Conservation (phyloP, 2,329 filamentous ascomycete genomes). For the Aspergillus tubingensis region DNA sequence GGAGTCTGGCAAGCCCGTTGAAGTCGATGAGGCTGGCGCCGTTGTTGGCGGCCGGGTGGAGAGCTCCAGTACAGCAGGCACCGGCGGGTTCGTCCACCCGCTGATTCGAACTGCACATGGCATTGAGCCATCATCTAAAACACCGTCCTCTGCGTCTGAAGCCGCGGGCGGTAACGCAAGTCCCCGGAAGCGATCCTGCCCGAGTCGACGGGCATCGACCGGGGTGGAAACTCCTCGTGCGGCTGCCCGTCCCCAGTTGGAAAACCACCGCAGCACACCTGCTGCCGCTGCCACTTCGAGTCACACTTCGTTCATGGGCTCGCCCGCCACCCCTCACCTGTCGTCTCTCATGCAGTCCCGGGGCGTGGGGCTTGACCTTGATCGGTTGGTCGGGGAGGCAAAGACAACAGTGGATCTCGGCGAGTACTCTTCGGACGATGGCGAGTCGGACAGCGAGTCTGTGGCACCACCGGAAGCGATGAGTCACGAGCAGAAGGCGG, state of each 20-base stretch:
- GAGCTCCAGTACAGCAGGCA: slow-evolving; percentile 25
- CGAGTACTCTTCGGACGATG: slow-evolving; percentile 43
- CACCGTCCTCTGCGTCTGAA: slow-evolving; percentile 18
- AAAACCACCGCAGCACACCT: slow-evolving; percentile 20
- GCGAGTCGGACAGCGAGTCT: slow-evolving; percentile 39
- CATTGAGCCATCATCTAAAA: slow-evolving; percentile 24
- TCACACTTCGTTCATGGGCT: slow-evolving; percentile 52
- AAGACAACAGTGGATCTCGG: slow-evolving; percentile 44
- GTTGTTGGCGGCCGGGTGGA: slow-evolving; percentile 45
- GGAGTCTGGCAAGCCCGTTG: slow-evolving; percentile 80
- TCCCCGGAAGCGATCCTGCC: slow-evolving; percentile 23
- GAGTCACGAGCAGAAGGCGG: slow-evolving; percentile 21
- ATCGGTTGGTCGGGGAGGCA: slow-evolving; percentile 60
- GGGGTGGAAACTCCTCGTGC: slow-evolving; percentile 30
- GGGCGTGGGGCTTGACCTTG: slow-evolving; percentile 63
- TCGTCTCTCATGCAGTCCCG: slow-evolving; percentile 65
- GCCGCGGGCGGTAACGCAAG: slow-evolving; percentile 16
- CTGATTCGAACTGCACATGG: slow-evolving; percentile 59
- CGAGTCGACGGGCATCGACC: slow-evolving; percentile 16
- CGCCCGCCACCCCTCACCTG: slow-evolving; percentile 65
- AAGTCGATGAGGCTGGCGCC: slow-evolving; percentile 62
- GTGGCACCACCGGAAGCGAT: slow-evolving; percentile 26
- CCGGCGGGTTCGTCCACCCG: slow-evolving; percentile 61
- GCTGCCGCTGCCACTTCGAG: slow-evolving; percentile 25
- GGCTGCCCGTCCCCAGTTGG: slow-evolving; percentile 1